Base-by-base conservation (phyloP, 1,284 basidiomycete species). In the Apiotrichum gracile region DNA sequence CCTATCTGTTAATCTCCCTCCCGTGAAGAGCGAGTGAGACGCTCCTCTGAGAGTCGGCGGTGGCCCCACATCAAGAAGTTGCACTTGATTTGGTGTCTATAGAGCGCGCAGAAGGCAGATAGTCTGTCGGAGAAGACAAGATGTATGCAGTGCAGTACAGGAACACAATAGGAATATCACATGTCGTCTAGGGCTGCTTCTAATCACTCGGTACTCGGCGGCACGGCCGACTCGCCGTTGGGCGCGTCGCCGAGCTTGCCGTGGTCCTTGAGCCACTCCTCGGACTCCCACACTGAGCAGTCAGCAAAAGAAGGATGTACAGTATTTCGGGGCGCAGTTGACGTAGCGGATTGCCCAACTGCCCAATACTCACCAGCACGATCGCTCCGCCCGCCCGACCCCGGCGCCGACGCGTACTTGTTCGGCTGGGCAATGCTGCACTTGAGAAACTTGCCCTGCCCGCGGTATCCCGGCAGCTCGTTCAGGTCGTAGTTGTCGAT, bases 401-500 rank as follows among this genome's bases (percentile, higher is more conserved):
- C 67, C 65, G 38, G 43, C 61, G 24, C 55, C 64, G n/a, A 21
- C 19, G 37, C 37, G 53, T 61, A 72, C 60, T 66, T 70, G 57
- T 70, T 67, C 33, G 70, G 70, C 44, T 68, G 59, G 5, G 74
- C 73, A 22, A 75, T 52, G 51, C 61, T 68, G 49, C 73, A 74
- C 52, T 75, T 75, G 41, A 76, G 55, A 46, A 73, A 69, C 51
- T 63, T 68, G 13, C 72, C 74, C 47, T 66, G 55, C 7, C 72
- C 72, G 41, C 57, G 60, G 51, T 68, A 70, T 19, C 64, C 66
- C 3, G 72, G 72, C 48, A 75, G 57, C 52, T 74, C 70, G 54
- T 76, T 76, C 50, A 76, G 54, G 58, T 76, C 74, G 55, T 63
- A 74, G 61, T 76, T 76, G 58, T 76, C 74, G 22, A 76, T 75